phyloP scores from a whole-genome alignment of 257 asterid genomes.

The Anisodus tanguticus region DNA sequence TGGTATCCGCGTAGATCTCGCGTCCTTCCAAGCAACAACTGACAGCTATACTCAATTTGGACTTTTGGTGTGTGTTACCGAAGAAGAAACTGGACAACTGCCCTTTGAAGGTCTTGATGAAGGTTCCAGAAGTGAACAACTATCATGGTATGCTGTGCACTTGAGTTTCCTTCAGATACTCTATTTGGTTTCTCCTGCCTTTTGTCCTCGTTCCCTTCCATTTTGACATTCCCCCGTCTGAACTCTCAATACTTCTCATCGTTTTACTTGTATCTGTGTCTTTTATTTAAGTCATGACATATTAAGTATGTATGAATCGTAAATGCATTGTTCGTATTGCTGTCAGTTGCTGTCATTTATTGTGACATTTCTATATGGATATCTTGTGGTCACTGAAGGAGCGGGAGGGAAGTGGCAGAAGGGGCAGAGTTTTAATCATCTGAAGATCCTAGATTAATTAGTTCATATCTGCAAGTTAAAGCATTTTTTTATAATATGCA shows the following conservation, averaged over 20 bases:
- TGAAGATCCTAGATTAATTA: slow-evolving; percentile 5
- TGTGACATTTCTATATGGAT: neutral
- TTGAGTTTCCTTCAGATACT: slow-evolving; percentile 6
- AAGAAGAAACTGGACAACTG: slow-evolving; percentile 51
- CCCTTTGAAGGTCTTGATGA: slow-evolving; percentile 55
- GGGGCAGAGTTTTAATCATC: neutral
- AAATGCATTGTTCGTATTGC: neutral
- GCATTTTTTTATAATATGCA: neutral
- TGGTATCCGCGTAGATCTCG: slow-evolving; percentile 80
- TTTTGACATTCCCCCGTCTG: neutral
- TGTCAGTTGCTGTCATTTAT: slow-evolving; percentile 9
- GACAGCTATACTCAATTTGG: slow-evolving; percentile 83
- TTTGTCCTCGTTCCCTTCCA: neutral
- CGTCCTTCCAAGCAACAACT: slow-evolving; percentile 78
- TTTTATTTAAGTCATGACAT: slow-evolving; percentile 5
- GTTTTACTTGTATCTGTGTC: neutral
- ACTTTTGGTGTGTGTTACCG: slow-evolving; percentile 68
- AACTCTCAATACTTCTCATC: neutral
- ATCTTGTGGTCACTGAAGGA: slow-evolving; percentile 23
- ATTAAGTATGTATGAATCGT: neutral
- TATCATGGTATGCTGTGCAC: slow-evolving; percentile 54
- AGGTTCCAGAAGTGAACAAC: slow-evolving; percentile 52
- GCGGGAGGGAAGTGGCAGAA: neutral
- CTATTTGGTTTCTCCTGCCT: neutral
- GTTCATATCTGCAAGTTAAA: slow-evolving; percentile 15